These are phyloP conservation scores for Myxozyma monticola DNA, from an alignment of 805 yeast genomes.

Conservation along the genomic window DNA sequence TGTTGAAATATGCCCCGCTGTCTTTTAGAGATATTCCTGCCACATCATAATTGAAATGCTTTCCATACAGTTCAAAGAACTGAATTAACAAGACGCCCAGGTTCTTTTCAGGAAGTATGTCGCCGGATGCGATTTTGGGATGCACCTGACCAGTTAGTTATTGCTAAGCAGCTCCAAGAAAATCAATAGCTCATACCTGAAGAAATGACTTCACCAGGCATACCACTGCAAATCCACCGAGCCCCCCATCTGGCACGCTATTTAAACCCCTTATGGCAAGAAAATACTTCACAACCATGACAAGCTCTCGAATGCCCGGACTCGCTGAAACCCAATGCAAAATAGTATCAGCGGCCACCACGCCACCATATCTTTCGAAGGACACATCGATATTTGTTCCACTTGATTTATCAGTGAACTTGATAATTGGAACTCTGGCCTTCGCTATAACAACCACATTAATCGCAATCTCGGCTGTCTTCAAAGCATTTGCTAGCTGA, in stretches of 20 bases:
- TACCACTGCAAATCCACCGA: slow-evolving; percentile 93
- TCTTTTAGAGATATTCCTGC: slow-evolving; percentile 64
- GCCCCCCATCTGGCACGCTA: slow-evolving; percentile 88
- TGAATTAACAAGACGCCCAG: slow-evolving; percentile 85
- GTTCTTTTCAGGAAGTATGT: slow-evolving; percentile 68
- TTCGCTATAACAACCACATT: slow-evolving; percentile 82
- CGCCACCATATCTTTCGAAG: slow-evolving; percentile 78
- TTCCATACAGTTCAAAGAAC: slow-evolving; percentile 89
- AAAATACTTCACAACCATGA: slow-evolving; percentile 80
- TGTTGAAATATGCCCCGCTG: slow-evolving; percentile 60
- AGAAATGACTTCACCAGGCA: slow-evolving; percentile 80
- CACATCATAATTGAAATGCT: slow-evolving; percentile 79
- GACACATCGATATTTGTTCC: slow-evolving; percentile 83
- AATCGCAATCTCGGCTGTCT: slow-evolving; percentile 60
- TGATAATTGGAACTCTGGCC: slow-evolving; percentile 92
- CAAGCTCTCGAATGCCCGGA: slow-evolving; percentile 81
- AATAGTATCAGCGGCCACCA: slow-evolving; percentile 77
- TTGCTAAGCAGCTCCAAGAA: background rate
- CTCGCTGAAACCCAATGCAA: slow-evolving; percentile 68
- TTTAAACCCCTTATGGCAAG: slow-evolving; percentile 73
- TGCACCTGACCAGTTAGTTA: slow-evolving; percentile 47
- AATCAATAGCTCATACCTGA: slow-evolving; percentile 34
- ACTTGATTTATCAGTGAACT: slow-evolving; percentile 73
- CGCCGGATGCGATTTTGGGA: slow-evolving; percentile 68
- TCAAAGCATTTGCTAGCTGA: slow-evolving; percentile 68